Percentiles rank a stretch among this genome's conserved stretches.
phyloP scores from a whole-genome alignment of 805 yeast species.

The Starmerella bacillaris region DNA sequence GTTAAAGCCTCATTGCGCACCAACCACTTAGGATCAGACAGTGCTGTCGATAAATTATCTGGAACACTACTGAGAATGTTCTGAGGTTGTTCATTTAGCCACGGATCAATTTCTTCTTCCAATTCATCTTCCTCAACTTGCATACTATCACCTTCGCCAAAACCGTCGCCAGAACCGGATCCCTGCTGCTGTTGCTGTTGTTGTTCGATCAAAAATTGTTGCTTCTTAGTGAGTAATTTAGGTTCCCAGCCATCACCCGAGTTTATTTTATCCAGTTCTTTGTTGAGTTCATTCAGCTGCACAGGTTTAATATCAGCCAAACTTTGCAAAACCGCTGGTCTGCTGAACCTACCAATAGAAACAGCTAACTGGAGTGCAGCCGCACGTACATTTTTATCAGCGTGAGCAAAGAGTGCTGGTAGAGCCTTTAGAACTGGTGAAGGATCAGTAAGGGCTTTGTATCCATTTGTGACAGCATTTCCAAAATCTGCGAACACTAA shows the following conservation, averaged over 20 bases:
- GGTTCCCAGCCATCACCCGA: not conserved
- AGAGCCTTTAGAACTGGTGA: conserved; percentile 38
- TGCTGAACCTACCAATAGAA: conserved; percentile 54
- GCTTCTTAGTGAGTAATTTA: not conserved
- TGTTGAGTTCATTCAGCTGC: conserved; percentile 68
- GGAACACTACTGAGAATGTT: conserved; percentile 54
- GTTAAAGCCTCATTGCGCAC: conserved; percentile 77
- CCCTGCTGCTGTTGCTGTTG: not conserved
- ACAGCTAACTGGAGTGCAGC: conserved; percentile 56
- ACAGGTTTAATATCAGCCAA: conserved; percentile 63
- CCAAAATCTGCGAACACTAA: conserved; percentile 47
- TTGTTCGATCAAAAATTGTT: conserved; percentile 1
- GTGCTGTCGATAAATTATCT: conserved; percentile 33
- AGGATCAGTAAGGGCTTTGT: no score
- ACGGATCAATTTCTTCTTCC: conserved; percentile 38
- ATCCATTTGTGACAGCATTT: conserved; percentile 36
- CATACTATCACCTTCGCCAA: not conserved
- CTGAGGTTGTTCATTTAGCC: conserved; percentile 51
- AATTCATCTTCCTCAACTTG: conserved; percentile 18
- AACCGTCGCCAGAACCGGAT: not conserved
- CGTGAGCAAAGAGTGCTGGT: conserved; percentile 60
- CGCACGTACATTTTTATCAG: conserved; percentile 69
- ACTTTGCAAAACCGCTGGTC: conserved; percentile 36
- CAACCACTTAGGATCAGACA: conserved; percentile 65
- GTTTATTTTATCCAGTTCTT: conserved; percentile 23